phyloP scores from a whole-genome alignment of 2,329 filamentous ascomycete genomes.

The Alternaria triticina region DNA sequence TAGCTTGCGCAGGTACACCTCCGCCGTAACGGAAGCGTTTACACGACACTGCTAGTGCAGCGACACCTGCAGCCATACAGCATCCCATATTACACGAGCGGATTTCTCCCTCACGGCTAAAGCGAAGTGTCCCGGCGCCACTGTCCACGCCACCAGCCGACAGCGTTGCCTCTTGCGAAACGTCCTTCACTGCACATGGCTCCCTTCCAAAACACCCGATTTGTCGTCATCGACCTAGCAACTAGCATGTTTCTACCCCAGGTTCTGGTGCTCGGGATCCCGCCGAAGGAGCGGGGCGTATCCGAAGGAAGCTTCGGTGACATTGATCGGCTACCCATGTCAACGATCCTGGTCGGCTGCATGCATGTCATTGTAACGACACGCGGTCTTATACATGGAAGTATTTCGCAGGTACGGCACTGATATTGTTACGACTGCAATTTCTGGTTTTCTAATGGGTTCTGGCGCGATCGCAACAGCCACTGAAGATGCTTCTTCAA shows the following conservation, averaged over 20 bases:
- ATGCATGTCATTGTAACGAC: slow-evolving; percentile 13
- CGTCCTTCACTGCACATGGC: not conserved
- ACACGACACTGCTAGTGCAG: not conserved
- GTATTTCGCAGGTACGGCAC: not conserved
- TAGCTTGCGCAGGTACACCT: slow-evolving; percentile 4
- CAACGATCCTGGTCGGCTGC: slow-evolving; percentile 11
- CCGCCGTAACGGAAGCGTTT: not conserved
- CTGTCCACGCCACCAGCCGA: slow-evolving; percentile 1
- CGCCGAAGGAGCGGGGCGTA: slow-evolving; percentile 13
- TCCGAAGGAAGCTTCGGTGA: slow-evolving; percentile 8
- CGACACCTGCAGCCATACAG: not conserved
- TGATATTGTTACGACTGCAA: not conserved
- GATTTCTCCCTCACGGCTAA: not conserved
- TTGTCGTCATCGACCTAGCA: not conserved
- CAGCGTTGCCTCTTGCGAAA: not conserved
- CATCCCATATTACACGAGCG: not conserved
- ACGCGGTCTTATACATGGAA: not conserved
- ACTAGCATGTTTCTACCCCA: slow-evolving; percentile 7
- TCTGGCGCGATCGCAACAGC: not conserved
- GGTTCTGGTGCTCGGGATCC: slow-evolving; percentile 7
- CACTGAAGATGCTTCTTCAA: not conserved
- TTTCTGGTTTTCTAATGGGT: not conserved
- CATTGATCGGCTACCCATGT: slow-evolving; percentile 19
- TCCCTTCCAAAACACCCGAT: not conserved
- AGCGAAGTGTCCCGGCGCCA: not conserved